Conservation (phyloP, 2,329 filamentous ascomycete genomes). For the Cercospora sp. region DNA sequence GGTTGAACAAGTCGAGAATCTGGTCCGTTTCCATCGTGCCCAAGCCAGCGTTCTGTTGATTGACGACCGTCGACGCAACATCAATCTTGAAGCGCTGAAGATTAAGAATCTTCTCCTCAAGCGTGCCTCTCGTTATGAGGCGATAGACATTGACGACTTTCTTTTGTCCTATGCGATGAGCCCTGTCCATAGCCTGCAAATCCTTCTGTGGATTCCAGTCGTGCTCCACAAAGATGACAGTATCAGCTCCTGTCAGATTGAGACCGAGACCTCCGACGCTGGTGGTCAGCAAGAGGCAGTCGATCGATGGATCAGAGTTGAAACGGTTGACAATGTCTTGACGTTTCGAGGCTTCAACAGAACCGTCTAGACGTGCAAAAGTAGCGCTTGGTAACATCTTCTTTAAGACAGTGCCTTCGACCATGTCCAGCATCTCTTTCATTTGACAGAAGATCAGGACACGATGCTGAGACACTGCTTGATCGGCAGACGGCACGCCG, state of each 20-base stretch:
- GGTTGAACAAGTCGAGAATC: slow-evolving; percentile 92
- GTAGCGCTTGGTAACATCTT: slow-evolving; percentile 90
- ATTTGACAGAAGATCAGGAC: slow-evolving; percentile 98
- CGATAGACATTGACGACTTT: slow-evolving; percentile 99
- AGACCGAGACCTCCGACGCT: slow-evolving; percentile 92
- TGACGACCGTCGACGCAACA: slow-evolving; percentile 95
- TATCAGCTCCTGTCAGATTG: slow-evolving; percentile 95
- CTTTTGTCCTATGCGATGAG: slow-evolving; percentile 97
- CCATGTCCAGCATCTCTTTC: slow-evolving; percentile 99
- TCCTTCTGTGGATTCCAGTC: slow-evolving; percentile 99
- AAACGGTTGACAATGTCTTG: slow-evolving; percentile 99
- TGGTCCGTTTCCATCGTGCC: slow-evolving; percentile 98
- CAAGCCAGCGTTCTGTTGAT: slow-evolving; percentile 95
- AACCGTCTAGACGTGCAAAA: slow-evolving; percentile 89
- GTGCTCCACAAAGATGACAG: slow-evolving; percentile 98
- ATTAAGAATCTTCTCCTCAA: slow-evolving; percentile 96
- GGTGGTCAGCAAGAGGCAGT: slow-evolving; percentile 89
- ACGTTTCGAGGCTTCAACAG: slow-evolving; percentile 86
- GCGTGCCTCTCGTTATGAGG: slow-evolving; percentile 88
- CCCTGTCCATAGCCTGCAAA: slow-evolving; percentile 97
- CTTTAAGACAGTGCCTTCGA: slow-evolving; percentile 88
- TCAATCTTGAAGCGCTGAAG: slow-evolving; percentile 99
- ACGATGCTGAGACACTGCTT: slow-evolving; percentile 92
- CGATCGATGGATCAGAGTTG: slow-evolving; percentile 95
- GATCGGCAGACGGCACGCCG: slow-evolving; percentile 58